Conservation (phyloP, 1,284 basidiomycete genomes). For the Cutaneotrichosporon cyanovorans region DNA sequence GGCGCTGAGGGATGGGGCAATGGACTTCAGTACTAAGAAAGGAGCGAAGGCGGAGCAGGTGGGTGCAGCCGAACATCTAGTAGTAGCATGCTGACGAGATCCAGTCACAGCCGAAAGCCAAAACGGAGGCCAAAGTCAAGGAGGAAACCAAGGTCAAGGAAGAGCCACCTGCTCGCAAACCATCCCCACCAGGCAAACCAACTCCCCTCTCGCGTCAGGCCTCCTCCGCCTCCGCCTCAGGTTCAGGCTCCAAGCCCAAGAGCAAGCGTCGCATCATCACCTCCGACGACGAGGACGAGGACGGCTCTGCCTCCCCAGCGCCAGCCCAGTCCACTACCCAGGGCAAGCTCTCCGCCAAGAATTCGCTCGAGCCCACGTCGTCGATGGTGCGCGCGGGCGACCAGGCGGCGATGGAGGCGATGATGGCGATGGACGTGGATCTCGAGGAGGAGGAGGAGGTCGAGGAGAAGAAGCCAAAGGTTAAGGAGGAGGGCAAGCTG, state of each 20-base stretch:
- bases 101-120: no score
- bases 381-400: slow-evolving; percentile 34
- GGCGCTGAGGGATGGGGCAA: slow-evolving; percentile 25
- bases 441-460: slow-evolving; percentile 6
- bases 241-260: slow-evolving; percentile 2
- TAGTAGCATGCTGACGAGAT: no score
- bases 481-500: neutral
- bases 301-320: no score
- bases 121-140: no score
- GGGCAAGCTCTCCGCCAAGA: slow-evolving; percentile 5
- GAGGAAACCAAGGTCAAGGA: slow-evolving; percentile 9
- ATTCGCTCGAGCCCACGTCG: slow-evolving; percentile 25
- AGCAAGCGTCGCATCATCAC: slow-evolving; percentile 28
- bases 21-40: slow-evolving; percentile 18
- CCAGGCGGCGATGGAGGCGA: slow-evolving; percentile 40
- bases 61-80: no score
- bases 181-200: no score
- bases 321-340: neutral
- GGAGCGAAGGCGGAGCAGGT: neutral
- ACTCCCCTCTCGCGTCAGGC: no score
- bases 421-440: slow-evolving; percentile 37
- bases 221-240: neutral
- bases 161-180: neutral
- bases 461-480: neutral
- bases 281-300: slow-evolving; percentile 29